Percentiles rank a stretch among this genome's conserved stretches.
phyloP scores from a whole-genome alignment of 768 basidiomycete species.

The Rickenella mellea region DNA sequence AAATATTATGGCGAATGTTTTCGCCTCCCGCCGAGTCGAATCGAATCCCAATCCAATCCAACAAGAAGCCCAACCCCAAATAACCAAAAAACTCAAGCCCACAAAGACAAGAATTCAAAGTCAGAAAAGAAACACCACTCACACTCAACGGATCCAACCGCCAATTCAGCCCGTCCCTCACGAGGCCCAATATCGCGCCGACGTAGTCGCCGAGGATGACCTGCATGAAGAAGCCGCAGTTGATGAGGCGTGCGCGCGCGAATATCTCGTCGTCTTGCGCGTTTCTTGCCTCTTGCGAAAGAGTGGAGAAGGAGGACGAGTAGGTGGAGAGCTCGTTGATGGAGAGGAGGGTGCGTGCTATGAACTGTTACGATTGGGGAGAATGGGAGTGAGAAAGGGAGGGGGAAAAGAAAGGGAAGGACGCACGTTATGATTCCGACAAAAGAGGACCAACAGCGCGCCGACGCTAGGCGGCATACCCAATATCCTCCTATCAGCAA shows the following conservation, averaged over 20 bases:
- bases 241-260: conserved; percentile 62
- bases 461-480: conserved; percentile 66
- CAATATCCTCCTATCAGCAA: conserved; percentile 55
- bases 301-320: conserved; percentile 8
- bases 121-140: conserved; percentile 5
- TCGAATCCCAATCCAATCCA: too few species aligned
- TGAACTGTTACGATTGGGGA: conserved; percentile 36
- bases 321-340: conserved; percentile 60
- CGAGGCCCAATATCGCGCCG: conserved; percentile 61
- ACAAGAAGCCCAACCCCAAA: too few species aligned
- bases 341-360: conserved; percentile 54
- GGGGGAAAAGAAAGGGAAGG: background rate
- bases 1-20: too few species aligned
- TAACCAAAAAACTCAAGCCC: too few species aligned
- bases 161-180: conserved; percentile 56
- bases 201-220: conserved; percentile 68
- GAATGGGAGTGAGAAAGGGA: background rate
- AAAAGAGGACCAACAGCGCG: conserved; percentile 60
- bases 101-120: background rate
- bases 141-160: conserved; percentile 61
- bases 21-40: too few species aligned
- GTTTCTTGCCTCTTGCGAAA: conserved; percentile 15
- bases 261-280: conserved; percentile 73
- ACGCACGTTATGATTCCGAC: conserved; percentile 66
- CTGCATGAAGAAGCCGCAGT: conserved; percentile 63